A percentile compares a stretch with the other conserved stretches of the same genome.
These are phyloP conservation scores for Paraglomus occultum DNA, from an alignment of 192 early-diverging fungal species.

Conservation along the genomic window DNA sequence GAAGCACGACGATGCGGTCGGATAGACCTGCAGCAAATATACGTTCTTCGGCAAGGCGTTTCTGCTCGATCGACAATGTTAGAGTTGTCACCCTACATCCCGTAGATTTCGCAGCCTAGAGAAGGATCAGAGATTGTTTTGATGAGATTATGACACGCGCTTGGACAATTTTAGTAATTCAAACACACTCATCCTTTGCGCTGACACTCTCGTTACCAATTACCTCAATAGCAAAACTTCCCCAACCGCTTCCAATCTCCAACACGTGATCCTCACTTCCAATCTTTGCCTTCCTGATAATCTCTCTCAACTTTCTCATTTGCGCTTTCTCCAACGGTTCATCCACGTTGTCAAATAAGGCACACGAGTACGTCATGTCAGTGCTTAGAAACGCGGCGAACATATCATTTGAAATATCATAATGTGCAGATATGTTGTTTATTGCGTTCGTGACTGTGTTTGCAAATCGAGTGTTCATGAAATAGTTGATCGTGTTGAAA, in stretches of 20 bases:
- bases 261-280: conserved; percentile 56
- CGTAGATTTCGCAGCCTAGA: conserved; percentile 49
- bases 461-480: conserved; percentile 55
- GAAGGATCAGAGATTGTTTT: neutral
- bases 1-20: conserved; percentile 55
- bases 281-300: conserved; percentile 57
- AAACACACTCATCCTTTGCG: neutral
- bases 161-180: too few relatives aligned
- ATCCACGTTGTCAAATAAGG: conserved; percentile 53
- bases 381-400: conserved; percentile 66
- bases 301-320: conserved; percentile 57
- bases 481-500: conserved; percentile 51
- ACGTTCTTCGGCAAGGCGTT: conserved; percentile 59
- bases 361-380: conserved; percentile 72
- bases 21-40: conserved; percentile 55
- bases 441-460: conserved; percentile 62
- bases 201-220: neutral
- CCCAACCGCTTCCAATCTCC: conserved; percentile 77
- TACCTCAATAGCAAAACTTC: conserved; percentile 61
- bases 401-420: conserved; percentile 76
- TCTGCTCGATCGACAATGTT: conserved; percentile 67
- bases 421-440: conserved; percentile 68
- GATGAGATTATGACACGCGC: neutral
- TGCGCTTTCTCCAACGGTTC: conserved; percentile 67
- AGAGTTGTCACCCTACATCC: conserved; percentile 61